phyloP scores from a whole-genome alignment of 768 basidiomycete species.

The Pleurotus pulmonarius region DNA sequence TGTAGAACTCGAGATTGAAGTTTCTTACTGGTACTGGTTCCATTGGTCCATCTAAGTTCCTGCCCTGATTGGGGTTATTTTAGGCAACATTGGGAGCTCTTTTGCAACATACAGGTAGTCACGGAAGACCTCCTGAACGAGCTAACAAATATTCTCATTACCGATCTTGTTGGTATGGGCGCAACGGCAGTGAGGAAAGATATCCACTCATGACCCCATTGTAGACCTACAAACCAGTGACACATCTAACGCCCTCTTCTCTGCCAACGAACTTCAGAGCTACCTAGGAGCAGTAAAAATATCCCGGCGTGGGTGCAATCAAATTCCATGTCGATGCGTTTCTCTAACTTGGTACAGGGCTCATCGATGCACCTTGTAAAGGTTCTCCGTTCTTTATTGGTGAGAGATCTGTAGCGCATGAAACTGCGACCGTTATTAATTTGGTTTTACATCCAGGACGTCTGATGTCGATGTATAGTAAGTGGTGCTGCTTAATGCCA shows the following conservation, averaged over 20 bases:
- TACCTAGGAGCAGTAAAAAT: not conserved
- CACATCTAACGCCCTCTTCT: not conserved
- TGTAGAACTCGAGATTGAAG: constrained; percentile 28
- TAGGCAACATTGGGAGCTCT: constrained; percentile 14
- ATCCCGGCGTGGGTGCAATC: not conserved
- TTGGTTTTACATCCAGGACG: not conserved
- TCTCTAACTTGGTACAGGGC: not conserved
- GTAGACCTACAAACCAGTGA: constrained; percentile 8
- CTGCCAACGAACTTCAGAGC: constrained; percentile 9
- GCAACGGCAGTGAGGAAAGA: constrained; percentile 2
- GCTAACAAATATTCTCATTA: constrained; percentile 21
- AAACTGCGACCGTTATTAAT: not conserved
- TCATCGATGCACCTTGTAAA: constrained; percentile 3
- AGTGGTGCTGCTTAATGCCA: not conserved
- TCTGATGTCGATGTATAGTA: constrained; percentile 12
- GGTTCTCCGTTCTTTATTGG: constrained; percentile 10
- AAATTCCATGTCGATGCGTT: no score
- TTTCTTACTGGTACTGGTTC: constrained; percentile 30
- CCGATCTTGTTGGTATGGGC: constrained; percentile 10
- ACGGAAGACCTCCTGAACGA: constrained; percentile 13
- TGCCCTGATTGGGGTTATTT: constrained; percentile 4
- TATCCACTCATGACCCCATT: not conserved
- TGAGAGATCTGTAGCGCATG: constrained; percentile 4
- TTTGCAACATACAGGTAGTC: constrained; percentile 23
- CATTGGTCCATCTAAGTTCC: not conserved